phyloP scores from a whole-genome alignment of 495 filamentous ascomycete genomes.

The Cercophora sp. region DNA sequence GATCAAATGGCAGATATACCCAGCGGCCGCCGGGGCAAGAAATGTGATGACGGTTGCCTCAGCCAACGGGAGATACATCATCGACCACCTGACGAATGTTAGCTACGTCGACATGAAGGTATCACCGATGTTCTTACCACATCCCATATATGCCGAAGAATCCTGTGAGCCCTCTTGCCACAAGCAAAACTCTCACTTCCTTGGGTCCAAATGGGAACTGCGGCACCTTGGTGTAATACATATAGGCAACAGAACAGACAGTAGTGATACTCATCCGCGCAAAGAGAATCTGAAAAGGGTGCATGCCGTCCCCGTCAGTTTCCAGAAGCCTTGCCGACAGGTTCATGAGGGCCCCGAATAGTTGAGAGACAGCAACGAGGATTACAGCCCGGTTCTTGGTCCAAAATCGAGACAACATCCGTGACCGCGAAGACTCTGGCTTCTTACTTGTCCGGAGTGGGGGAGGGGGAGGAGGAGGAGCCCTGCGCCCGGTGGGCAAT shows the following conservation, averaged over 20 bases:
- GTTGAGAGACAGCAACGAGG: slow-evolving; percentile 69
- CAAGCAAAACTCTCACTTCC: slow-evolving; percentile 61
- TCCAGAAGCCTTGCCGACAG: slow-evolving; percentile 76
- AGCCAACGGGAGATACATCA: slow-evolving; percentile 81
- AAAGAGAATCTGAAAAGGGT: slow-evolving; percentile 89
- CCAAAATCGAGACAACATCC: background rate
- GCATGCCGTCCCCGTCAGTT: slow-evolving; percentile 66
- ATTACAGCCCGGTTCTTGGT: slow-evolving; percentile 63
- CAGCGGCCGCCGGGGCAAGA: slow-evolving; percentile 75
- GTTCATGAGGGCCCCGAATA: slow-evolving; percentile 89
- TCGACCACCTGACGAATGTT: slow-evolving; percentile 62
- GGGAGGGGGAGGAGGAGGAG: slow-evolving; percentile 8
- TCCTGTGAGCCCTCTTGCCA: slow-evolving; percentile 66
- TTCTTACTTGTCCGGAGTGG: too few species aligned
- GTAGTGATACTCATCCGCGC: slow-evolving; percentile 77
- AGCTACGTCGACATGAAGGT: too few species aligned
- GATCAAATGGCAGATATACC: slow-evolving; percentile 75
- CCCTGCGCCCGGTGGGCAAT: slow-evolving; percentile 5
- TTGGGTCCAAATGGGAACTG: slow-evolving; percentile 67
- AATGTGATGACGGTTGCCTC: slow-evolving; percentile 95
- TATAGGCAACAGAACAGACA: slow-evolving; percentile 63
- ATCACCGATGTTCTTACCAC: too few species aligned
- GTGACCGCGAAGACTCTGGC: too few species aligned
- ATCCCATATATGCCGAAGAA: slow-evolving; percentile 59
- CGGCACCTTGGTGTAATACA: slow-evolving; percentile 65